Conservation (phyloP, 2,329 filamentous ascomycete genomes). For the Calcarisporium arbuscula region DNA sequence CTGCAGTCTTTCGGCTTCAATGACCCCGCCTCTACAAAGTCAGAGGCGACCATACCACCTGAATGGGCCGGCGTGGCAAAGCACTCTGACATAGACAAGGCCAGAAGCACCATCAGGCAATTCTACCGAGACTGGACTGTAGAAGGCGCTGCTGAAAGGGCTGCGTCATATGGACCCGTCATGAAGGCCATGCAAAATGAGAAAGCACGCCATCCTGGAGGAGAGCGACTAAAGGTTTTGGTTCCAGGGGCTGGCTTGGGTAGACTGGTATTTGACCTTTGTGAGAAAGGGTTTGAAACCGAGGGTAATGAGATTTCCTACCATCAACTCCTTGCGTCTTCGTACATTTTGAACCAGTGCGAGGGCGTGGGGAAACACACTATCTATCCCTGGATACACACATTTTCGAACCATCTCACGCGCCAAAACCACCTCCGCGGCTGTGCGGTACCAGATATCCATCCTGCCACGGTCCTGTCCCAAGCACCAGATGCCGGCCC, state of each 20-base stretch:
- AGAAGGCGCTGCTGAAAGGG: constrained; percentile 67
- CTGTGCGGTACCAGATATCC: constrained; percentile 74
- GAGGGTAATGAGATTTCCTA: constrained; percentile 97
- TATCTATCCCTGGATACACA: constrained; percentile 79
- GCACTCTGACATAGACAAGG: constrained; percentile 76
- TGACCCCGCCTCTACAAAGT: constrained; percentile 25
- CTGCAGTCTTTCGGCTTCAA: constrained; percentile 60
- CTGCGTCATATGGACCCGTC: constrained; percentile 71
- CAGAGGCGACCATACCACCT: constrained; percentile 42
- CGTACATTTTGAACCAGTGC: constrained; percentile 67
- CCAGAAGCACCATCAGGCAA: constrained; percentile 84
- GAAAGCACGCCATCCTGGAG: constrained; percentile 18
- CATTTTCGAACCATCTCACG: constrained; percentile 77
- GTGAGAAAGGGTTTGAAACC: constrained; percentile 60
- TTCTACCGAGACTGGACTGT: constrained; percentile 92
- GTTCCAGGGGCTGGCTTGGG: constrained; percentile 88
- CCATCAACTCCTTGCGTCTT: constrained; percentile 86
- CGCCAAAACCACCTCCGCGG: constrained; percentile 68
- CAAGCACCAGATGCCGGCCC: constrained; percentile 39
- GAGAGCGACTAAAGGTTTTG: constrained; percentile 56
- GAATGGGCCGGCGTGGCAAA: constrained; percentile 69
- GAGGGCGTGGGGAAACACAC: constrained; percentile 54
- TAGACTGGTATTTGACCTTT: constrained; percentile 82
- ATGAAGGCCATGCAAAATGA: constrained; percentile 56
- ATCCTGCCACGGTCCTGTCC: constrained; percentile 54